Conservation (phyloP, 768 basidiomycete genomes). For the Boletus subparvulus region DNA sequence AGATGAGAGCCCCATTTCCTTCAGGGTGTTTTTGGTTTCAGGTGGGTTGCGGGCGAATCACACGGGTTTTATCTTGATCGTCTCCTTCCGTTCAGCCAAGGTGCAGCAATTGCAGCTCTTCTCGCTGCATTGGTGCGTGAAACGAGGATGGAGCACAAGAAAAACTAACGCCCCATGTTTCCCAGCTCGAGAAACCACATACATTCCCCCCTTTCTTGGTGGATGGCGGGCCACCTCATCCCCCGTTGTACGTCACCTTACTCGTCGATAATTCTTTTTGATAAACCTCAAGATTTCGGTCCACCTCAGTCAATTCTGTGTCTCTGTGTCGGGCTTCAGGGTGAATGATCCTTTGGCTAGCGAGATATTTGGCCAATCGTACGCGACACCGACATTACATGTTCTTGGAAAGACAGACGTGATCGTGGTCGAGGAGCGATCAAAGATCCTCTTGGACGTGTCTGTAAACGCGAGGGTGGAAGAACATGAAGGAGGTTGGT, state of each 20-base stretch:
- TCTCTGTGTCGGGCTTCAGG: conserved; percentile 74
- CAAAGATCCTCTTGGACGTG: conserved; percentile 52
- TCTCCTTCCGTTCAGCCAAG: conserved; percentile 51
- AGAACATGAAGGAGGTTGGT: conserved; percentile 61
- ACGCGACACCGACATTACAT: conserved; percentile 73
- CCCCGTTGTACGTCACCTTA: conserved; percentile 58
- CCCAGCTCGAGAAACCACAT: conserved; percentile 54
- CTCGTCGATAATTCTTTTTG: background rate
- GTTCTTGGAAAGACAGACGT: conserved; percentile 76
- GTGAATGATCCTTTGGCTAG: conserved; percentile 46
- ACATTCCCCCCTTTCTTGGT: conserved; percentile 57
- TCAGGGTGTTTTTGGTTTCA: conserved; percentile 81
- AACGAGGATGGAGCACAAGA: background rate
- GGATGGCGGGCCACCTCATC: conserved; percentile 65
- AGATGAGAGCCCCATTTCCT: background rate
- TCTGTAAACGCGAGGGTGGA: conserved; percentile 69
- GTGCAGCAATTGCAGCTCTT: conserved; percentile 72
- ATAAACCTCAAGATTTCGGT: background rate
- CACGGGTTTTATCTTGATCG: conserved; percentile 1
- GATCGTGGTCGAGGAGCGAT: conserved; percentile 69
- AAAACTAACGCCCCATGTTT: conserved; percentile 1
- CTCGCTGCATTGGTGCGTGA: conserved; percentile 64
- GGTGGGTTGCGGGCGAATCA: conserved; percentile 37
- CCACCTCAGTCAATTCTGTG: conserved; percentile 61
- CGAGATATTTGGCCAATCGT: conserved; percentile 49